phyloP scores from a whole-genome alignment of 768 basidiomycete species.

The Tylopilus subfusipes region DNA sequence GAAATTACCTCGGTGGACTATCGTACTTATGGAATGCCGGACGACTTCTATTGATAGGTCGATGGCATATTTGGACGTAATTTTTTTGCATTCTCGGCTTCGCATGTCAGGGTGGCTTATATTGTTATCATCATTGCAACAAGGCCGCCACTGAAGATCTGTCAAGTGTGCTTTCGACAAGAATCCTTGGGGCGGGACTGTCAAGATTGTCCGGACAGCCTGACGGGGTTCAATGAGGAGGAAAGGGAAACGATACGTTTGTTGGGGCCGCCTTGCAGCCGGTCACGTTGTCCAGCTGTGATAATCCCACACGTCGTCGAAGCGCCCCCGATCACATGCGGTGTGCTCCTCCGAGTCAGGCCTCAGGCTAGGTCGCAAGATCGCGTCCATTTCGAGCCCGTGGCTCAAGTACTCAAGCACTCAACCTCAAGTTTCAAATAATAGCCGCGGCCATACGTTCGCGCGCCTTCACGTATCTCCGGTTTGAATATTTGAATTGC shows the following conservation, averaged over 20 bases:
- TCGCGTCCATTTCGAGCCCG: background rate
- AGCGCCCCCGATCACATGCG: background rate
- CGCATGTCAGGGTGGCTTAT: background rate
- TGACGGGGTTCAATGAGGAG: background rate
- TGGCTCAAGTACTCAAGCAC: too few species aligned
- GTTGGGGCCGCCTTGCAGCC: background rate
- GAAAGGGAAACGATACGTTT: background rate
- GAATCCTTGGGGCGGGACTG: background rate
- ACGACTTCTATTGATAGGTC: background rate
- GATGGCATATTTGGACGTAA: background rate
- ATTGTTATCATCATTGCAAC: background rate
- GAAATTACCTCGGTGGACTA: background rate
- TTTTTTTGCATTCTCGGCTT: background rate
- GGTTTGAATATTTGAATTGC: too few species aligned
- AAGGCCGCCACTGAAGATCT: background rate
- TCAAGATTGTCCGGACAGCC: background rate
- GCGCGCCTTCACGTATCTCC: too few species aligned
- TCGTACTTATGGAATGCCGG: background rate
- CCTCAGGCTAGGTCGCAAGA: too few species aligned
- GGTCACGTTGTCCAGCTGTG: too few species aligned
- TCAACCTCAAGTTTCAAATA: too few species aligned
- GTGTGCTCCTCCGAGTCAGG: background rate
- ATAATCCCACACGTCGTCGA: background rate
- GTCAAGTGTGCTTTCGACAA: background rate
- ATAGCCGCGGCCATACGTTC: too few species aligned